Evolutionary conservation across 345 rosid species (phyloP).

Genomic region (Ceriops zippeliana): DNA sequence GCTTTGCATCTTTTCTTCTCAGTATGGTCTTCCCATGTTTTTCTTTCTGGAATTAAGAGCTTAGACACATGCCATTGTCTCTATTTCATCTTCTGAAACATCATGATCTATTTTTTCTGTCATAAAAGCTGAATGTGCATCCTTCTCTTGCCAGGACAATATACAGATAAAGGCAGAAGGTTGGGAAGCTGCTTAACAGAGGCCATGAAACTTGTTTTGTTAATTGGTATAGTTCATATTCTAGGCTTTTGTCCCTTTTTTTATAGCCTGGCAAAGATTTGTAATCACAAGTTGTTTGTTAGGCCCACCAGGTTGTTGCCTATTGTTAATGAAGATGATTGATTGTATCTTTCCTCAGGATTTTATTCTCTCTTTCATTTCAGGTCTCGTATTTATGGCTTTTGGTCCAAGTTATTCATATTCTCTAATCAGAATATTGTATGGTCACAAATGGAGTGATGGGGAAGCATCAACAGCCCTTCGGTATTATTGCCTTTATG

Average conservation of each 20-base stretch:
- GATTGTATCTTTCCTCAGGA: background rate
- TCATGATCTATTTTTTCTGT: background rate
- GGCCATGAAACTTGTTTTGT: constrained; percentile 81
- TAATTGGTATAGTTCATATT: constrained; percentile 49
- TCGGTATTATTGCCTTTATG: constrained; percentile 74
- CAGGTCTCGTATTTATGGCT: constrained; percentile 79
- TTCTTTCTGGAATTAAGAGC: background rate
- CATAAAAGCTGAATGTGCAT: constrained; percentile 6
- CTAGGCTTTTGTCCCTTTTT: background rate
- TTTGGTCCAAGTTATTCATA: constrained; percentile 98
- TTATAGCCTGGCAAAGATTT: background rate
- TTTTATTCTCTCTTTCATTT: constrained; percentile 18
- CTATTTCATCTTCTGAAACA: background rate
- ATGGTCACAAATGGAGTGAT: constrained; percentile 93
- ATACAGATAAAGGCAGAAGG: constrained; percentile 48
- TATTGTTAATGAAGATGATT: background rate
- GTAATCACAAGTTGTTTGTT: too few species aligned
- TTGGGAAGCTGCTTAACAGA: constrained; percentile 59
- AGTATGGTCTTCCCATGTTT: background rate
- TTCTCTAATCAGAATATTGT: constrained; percentile 80
- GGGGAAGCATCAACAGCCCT: constrained; percentile 88
- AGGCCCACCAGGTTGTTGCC: background rate
- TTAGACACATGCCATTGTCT: background rate
- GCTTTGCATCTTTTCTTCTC: too few species aligned
- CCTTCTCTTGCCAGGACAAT: constrained; percentile 43